phyloP scores from a whole-genome alignment of 1,284 basidiomycete species.

The Filobasidium uniguttulatum region DNA sequence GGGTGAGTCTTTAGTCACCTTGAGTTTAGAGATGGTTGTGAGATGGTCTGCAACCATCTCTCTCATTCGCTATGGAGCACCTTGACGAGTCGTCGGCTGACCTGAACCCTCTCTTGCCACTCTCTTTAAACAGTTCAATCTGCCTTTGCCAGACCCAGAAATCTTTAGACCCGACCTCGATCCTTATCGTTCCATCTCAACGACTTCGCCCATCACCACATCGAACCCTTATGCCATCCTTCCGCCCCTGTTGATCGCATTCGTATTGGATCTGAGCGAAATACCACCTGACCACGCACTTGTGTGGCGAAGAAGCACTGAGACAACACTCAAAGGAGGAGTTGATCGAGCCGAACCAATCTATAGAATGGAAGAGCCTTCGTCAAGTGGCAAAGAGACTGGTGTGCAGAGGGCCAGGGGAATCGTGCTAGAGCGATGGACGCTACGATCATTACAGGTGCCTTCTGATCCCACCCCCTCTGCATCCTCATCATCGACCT shows the following conservation, averaged over 20 bases:
- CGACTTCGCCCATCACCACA: slow-evolving; percentile 11
- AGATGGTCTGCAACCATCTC: background rate
- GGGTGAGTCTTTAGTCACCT: too few species aligned
- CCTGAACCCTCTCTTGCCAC: background rate
- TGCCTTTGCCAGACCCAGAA: slow-evolving; percentile 30
- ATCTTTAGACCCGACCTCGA: slow-evolving; percentile 30
- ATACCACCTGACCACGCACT: slow-evolving; percentile 23
- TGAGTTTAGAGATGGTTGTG: too few species aligned
- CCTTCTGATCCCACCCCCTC: background rate
- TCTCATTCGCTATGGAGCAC: too few species aligned
- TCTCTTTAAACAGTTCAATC: slow-evolving; percentile 27
- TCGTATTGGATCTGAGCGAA: slow-evolving; percentile 34
- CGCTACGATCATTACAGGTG: slow-evolving; percentile 17
- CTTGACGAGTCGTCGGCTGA: too few species aligned
- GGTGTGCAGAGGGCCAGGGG: slow-evolving; percentile 17
- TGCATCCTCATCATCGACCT: background rate
- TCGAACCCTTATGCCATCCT: slow-evolving; percentile 17
- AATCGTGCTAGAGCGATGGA: slow-evolving; percentile 35
- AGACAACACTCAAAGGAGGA: slow-evolving; percentile 1
- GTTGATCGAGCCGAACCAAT: slow-evolving; percentile 15
- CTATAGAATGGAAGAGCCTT: background rate
- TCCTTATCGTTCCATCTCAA: slow-evolving; percentile 28
- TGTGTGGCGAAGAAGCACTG: background rate
- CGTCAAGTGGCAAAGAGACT: too few species aligned
- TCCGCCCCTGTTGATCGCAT: slow-evolving; percentile 34